Evolutionary conservation across 2,329 filamentous ascomycete genomes (phyloP).

Genomic region (Epichloe gansuensis): DNA sequence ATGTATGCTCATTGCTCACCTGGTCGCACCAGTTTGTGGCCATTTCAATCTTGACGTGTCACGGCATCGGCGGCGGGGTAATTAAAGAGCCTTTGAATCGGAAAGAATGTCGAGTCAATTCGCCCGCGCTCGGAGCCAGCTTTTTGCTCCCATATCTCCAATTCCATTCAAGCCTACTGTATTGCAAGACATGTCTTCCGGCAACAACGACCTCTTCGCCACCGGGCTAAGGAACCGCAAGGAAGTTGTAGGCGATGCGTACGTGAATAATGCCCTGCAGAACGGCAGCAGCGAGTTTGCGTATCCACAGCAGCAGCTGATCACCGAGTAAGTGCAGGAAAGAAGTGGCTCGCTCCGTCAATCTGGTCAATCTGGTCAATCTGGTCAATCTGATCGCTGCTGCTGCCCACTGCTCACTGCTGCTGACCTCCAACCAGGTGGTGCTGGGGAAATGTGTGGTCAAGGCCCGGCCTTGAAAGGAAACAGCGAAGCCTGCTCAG

Average conservation of each 20-base stretch:
- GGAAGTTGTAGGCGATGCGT: slow-evolving; percentile 43
- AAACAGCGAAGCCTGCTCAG: slow-evolving; percentile 38
- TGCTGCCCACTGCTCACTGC: not conserved
- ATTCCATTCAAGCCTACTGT: too few species aligned
- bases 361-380: too few species aligned
- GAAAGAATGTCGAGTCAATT: too few species aligned
- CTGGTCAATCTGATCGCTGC: too few species aligned
- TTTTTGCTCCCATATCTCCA: too few species aligned
- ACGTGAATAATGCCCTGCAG: slow-evolving; percentile 41
- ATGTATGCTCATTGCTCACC: too few species aligned
- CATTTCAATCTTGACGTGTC: too few species aligned
- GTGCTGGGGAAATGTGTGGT: slow-evolving; percentile 51
- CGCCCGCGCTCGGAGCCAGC: too few species aligned
- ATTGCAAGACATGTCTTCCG: not conserved
- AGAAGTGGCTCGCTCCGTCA: too few species aligned
- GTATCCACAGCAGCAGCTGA: slow-evolving; percentile 34
- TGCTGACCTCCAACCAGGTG: slow-evolving; percentile 1
- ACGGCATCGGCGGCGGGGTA: too few species aligned
- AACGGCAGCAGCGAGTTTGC: slow-evolving; percentile 22
- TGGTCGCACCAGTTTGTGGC: too few species aligned
- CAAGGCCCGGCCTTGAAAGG: slow-evolving; percentile 44
- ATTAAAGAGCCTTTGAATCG: too few species aligned
- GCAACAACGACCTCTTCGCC: slow-evolving; percentile 32
- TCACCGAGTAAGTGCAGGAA: slow-evolving; percentile 31
- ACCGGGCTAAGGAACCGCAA: slow-evolving; percentile 45